These are phyloP conservation scores for Silene noctiflora DNA, from an alignment of 179 eudicot species.

Conservation along the genomic window DNA sequence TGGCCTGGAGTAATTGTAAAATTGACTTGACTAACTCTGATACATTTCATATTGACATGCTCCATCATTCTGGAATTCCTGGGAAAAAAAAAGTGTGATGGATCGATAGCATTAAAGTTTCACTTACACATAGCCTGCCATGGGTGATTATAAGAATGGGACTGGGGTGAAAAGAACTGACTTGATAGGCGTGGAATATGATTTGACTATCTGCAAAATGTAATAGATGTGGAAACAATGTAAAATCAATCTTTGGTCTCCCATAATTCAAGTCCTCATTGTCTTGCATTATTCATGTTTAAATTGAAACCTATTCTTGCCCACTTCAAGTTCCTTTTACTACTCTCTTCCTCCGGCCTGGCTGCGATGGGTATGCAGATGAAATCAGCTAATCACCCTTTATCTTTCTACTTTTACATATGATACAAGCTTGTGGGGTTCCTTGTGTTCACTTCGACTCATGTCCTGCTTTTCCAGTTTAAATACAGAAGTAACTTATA, in stretches of 20 bases:
- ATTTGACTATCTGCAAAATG: background rate
- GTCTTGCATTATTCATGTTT: background rate
- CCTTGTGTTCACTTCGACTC: background rate
- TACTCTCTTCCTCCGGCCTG: background rate
- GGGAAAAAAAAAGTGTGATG: no score
- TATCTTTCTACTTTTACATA: constrained; percentile 5
- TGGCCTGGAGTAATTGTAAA: no score
- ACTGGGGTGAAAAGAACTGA: background rate
- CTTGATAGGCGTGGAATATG: background rate
- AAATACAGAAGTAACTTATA: constrained; percentile 1
- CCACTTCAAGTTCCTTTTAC: background rate
- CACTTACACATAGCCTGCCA: no score
- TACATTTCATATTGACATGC: no score
- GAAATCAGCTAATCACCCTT: background rate
- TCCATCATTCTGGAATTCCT: no score
- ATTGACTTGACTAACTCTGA: no score
- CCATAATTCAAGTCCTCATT: background rate
- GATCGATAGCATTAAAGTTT: no score
- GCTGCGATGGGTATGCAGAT: background rate
- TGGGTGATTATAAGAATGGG: background rate
- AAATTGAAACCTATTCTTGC: background rate
- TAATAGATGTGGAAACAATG: background rate
- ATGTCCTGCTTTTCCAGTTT: background rate
- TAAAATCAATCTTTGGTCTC: background rate
- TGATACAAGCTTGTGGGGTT: background rate